These are phyloP conservation scores for Cryomyces minteri DNA, from an alignment of 495 filamentous ascomycete genomes.

Conservation along the genomic window DNA sequence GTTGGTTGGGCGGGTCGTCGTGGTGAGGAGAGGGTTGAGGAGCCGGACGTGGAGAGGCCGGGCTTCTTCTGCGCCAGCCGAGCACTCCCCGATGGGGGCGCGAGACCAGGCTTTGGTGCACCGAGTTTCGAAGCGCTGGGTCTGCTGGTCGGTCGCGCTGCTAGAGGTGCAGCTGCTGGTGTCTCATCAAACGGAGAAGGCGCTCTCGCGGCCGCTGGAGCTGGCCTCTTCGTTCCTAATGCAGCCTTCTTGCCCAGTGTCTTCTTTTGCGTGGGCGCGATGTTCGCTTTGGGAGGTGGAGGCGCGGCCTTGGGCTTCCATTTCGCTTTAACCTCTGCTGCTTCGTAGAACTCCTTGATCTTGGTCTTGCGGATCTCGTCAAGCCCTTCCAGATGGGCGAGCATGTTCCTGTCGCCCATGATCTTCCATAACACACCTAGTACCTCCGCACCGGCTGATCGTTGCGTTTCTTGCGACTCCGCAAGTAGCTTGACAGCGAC, in stretches of 20 bases:
- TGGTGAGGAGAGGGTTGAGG: slow-evolving; percentile 23
- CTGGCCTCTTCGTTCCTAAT: slow-evolving; percentile 30
- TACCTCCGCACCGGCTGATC: slow-evolving; percentile 78
- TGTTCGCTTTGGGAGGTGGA: slow-evolving; percentile 38
- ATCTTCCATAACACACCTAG: slow-evolving; percentile 98
- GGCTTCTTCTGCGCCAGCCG: slow-evolving; percentile 39
- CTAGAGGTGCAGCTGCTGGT: slow-evolving; percentile 31
- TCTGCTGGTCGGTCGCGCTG: slow-evolving; percentile 39
- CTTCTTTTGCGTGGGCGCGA: slow-evolving; percentile 27
- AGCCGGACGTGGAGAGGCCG: slow-evolving; percentile 24
- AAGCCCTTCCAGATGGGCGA: slow-evolving; percentile 78
- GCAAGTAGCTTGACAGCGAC: slow-evolving; percentile 72
- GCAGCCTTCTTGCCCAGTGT: slow-evolving; percentile 10
- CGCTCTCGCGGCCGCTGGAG: slow-evolving; percentile 28
- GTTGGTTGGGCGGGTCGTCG: slow-evolving; percentile 32
- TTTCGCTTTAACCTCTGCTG: slow-evolving; percentile 89
- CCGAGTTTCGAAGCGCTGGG: slow-evolving; percentile 42
- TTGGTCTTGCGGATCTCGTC: slow-evolving; percentile 94
- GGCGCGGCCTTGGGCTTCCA: slow-evolving; percentile 78
- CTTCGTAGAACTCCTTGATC: slow-evolving; percentile 86
- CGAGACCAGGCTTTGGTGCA: slow-evolving; percentile 51
- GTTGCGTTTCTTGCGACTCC: slow-evolving; percentile 66
- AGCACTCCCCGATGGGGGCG: slow-evolving; percentile 18
- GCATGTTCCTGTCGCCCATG: slow-evolving; percentile 93
- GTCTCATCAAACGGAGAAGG: slow-evolving; percentile 30